Evolutionary conservation across 306 rosid genomes (phyloP), one percentile per base, ranked within the genome.

Genomic region (Sphenostylis stenocarpa): DNA sequence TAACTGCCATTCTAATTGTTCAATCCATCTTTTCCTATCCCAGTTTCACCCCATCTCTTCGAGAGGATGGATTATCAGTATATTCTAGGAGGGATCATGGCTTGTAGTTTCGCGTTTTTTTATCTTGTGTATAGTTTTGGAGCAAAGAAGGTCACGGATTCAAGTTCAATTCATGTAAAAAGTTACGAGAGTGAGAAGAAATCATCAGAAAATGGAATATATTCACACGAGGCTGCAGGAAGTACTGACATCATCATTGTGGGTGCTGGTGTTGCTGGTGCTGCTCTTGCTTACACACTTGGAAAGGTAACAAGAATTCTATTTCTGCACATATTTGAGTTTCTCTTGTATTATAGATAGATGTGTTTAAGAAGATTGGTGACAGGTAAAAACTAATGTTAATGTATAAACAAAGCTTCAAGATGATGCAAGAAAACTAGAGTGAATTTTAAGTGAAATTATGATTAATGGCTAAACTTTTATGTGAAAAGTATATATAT

Each of bases 1-100:
- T 8, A 19, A 39, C 34, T 21, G 10, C 10, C 20, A 52, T 62
- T 53, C 63, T 33, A 23, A 24, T 67, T 28, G 16, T 20, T 66
- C n/a, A 17, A 44, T 47, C 9, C 36, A 73, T 64, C 6, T 38
- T 62, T 23, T 38, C 12, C 29, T n/a, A 14, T 45, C 3, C 38
- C 9, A 48, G 29, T 43, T 49, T 76, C n/a, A 55, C 19, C 19
- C 31, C 48, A 28, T 26, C 49, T 41, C 26, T 75, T 15, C 17
- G 55, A 77, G 67, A 86, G 84, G 93, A 90, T 92, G 97, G 91
- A 73, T 34, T 81, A 68, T 80, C 68, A 77, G 58, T 86, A 82
- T 67, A 13, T 75, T 39, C 24, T 86, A 3, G 90, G 84, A 41
- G 91, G 75, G 12, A 44, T 88, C 51, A 8, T 90, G 45, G 88